These are phyloP conservation scores for Colletotrichum zoysiae DNA, from an alignment of 2,329 filamentous ascomycete genomes.

Conservation along the genomic window DNA sequence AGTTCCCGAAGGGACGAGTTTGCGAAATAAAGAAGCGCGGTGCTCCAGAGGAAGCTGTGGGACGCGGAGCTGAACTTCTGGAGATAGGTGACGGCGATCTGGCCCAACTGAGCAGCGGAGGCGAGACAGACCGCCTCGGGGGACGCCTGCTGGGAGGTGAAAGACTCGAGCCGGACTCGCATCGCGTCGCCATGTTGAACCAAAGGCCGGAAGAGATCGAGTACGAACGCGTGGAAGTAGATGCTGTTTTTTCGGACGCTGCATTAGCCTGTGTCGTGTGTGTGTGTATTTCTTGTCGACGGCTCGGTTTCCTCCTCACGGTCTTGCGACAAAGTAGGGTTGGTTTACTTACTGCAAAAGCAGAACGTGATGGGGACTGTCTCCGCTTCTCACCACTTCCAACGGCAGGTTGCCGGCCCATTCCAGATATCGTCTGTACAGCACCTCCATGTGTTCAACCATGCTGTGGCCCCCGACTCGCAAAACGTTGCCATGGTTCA, in stretches of 20 bases:
- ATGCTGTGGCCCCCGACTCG: neutral
- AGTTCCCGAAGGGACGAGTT: conserved; percentile 7
- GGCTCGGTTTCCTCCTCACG: too few relatives aligned
- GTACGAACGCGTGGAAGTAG: conserved; percentile 19
- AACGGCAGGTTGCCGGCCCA: conserved; percentile 18
- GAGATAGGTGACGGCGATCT: conserved; percentile 5
- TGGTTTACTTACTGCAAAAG: conserved; percentile 23
- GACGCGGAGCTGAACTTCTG: conserved; percentile 10
- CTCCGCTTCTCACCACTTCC: conserved; percentile 10
- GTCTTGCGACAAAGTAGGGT: neutral
- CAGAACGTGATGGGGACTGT: conserved; percentile 21
- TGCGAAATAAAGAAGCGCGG: conserved; percentile 21
- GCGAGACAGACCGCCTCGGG: conserved; percentile 20
- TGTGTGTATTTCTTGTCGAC: neutral
- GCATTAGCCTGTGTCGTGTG: neutral
- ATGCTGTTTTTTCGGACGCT: neutral
- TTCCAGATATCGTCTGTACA: conserved; percentile 14
- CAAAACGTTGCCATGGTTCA: conserved; percentile 13
- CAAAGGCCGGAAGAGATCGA: conserved; percentile 28
- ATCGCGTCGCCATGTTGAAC: conserved; percentile 9
- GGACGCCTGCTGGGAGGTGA: conserved; percentile 22
- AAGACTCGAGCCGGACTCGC: conserved; percentile 13
- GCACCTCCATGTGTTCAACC: conserved; percentile 11
- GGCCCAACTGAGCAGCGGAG: neutral
- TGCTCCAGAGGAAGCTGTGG: conserved; percentile 25